phyloP scores from a whole-genome alignment of 2,329 filamentous ascomycete species.

The Aspergillus aculeatinus region DNA sequence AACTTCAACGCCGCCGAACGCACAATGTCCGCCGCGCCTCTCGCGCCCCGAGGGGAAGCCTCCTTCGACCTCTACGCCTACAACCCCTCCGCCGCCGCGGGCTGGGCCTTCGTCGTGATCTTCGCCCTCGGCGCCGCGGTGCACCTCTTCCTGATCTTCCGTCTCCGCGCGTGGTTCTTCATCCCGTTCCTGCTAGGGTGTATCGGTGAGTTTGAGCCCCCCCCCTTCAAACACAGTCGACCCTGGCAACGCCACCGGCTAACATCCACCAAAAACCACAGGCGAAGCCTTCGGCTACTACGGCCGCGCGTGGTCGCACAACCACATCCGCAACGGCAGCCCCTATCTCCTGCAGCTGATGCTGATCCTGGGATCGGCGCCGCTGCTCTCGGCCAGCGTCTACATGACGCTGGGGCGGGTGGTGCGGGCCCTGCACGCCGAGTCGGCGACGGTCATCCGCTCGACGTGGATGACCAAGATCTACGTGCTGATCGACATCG shows the following conservation, averaged over 20 bases:
- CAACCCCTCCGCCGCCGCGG: conserved; percentile 34
- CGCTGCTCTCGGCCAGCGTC: conserved; percentile 39
- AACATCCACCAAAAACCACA: conserved; percentile 6
- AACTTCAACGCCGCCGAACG: too few relatives aligned
- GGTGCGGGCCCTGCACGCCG: conserved; percentile 36
- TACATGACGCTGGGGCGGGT: conserved; percentile 45
- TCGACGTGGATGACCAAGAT: conserved; percentile 38
- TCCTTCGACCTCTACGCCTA: conserved; percentile 40
- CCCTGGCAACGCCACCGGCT: neutral
- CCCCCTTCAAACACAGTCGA: too few relatives aligned
- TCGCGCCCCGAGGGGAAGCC: conserved; percentile 1
- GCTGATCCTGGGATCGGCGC: conserved; percentile 42
- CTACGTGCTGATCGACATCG: conserved; percentile 38
- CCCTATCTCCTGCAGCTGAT: conserved; percentile 41
- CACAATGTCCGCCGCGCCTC: neutral
- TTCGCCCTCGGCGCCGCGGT: conserved; percentile 33
- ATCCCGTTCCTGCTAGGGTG: conserved; percentile 39
- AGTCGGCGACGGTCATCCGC: conserved; percentile 36
- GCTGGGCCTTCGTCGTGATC: conserved; percentile 36
- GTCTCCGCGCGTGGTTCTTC: conserved; percentile 36
- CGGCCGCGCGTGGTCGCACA: conserved; percentile 36
- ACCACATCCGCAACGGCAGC: conserved; percentile 22
- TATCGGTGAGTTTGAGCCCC: conserved; percentile 29
- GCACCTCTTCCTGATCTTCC: conserved; percentile 34
- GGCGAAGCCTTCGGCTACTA: conserved; percentile 40